Evolutionary conservation across 2,329 filamentous ascomycete genomes (phyloP).

Genomic region (Apiospora aurea): DNA sequence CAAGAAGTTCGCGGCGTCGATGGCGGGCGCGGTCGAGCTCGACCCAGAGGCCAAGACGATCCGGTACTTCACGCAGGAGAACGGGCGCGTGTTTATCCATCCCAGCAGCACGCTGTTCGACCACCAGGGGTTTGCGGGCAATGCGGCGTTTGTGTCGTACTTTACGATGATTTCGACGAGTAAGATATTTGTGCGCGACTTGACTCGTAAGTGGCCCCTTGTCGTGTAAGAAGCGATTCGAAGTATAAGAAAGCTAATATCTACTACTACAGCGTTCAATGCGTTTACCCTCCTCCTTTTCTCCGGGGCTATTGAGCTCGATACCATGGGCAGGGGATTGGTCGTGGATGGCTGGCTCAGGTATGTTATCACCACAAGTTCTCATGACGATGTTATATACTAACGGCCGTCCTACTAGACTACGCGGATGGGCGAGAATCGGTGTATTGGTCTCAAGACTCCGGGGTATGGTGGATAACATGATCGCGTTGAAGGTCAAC

Average conservation of each 20-base stretch:
- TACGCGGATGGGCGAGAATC: slow-evolving; percentile 93
- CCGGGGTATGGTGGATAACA: slow-evolving; percentile 83
- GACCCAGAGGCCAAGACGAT: slow-evolving; percentile 93
- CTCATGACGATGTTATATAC: background rate
- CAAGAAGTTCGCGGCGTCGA: slow-evolving; percentile 89
- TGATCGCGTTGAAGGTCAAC: slow-evolving; percentile 82
- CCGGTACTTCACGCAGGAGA: slow-evolving; percentile 89
- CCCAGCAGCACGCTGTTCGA: slow-evolving; percentile 88
- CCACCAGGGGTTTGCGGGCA: slow-evolving; percentile 77
- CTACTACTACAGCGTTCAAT: slow-evolving; percentile 72
- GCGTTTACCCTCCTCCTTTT: slow-evolving; percentile 89
- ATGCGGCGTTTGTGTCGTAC: slow-evolving; percentile 83
- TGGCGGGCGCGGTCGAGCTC: slow-evolving; percentile 88
- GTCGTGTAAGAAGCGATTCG: no score
- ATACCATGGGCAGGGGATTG: slow-evolving; percentile 85
- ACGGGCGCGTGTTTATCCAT: slow-evolving; percentile 90
- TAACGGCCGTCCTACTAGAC: slow-evolving; percentile 32
- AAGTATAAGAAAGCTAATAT: background rate
- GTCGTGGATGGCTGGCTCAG: slow-evolving; percentile 91
- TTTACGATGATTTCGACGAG: slow-evolving; percentile 91
- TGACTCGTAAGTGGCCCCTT: slow-evolving; percentile 73
- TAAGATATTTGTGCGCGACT: slow-evolving; percentile 89
- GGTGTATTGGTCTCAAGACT: slow-evolving; percentile 87
- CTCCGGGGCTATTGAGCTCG: slow-evolving; percentile 82
- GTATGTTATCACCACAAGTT: slow-evolving; percentile 32